phyloP scores from a whole-genome alignment of 495 filamentous ascomycete genomes.

The Staphylotrichum tortipilum region DNA sequence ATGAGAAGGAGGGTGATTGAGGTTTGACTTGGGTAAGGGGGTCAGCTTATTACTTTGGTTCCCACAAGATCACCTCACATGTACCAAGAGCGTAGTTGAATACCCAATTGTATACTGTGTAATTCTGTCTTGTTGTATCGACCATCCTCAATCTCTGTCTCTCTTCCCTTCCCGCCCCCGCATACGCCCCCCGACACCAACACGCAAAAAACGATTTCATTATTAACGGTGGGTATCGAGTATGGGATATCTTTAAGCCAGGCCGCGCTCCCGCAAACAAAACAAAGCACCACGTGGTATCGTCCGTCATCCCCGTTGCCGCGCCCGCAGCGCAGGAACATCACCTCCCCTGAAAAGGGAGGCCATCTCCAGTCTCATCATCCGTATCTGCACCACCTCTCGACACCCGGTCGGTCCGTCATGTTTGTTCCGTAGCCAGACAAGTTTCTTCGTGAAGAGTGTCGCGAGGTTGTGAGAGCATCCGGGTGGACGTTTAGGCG shows the following conservation, averaged over 20 bases:
- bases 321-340: not conserved
- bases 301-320: constrained; percentile 5
- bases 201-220: not conserved
- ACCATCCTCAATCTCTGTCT: too few relatives aligned
- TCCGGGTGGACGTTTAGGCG: not conserved
- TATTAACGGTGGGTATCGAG: constrained; percentile 13
- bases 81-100: too few relatives aligned
- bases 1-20: too few relatives aligned
- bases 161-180: not conserved
- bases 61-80: too few relatives aligned
- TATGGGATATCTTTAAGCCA: constrained; percentile 10
- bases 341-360: not conserved
- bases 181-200: not conserved
- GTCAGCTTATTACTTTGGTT: too few relatives aligned
- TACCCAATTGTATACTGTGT: too few relatives aligned
- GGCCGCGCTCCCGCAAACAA: constrained; percentile 3
- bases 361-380: not conserved
- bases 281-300: constrained; percentile 9
- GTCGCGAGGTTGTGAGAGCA: too few relatives aligned
- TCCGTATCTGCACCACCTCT: not conserved
- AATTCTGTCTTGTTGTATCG: too few relatives aligned
- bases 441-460: too few relatives aligned
- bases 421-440: too few relatives aligned
- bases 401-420: not conserved
- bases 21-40: too few relatives aligned